Conservation (phyloP, 352 stramenopile species). For the Phytopythium oedochilum region DNA sequence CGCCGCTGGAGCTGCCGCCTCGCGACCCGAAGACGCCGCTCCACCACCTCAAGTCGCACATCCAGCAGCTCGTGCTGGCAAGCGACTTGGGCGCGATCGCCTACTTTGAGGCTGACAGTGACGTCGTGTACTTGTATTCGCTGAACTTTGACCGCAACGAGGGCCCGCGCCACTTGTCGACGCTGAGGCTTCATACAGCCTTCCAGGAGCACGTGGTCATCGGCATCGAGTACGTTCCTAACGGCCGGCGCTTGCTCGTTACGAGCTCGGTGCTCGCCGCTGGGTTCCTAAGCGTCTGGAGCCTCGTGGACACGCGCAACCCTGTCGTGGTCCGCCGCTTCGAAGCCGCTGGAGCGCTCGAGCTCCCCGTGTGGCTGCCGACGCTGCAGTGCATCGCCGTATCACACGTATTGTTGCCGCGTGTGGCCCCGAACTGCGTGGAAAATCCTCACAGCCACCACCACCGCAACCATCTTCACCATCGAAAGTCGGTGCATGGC, state of each 20-base stretch:
- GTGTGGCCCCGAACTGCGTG: neutral
- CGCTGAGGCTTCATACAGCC: constrained; percentile 64
- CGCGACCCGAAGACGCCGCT: constrained; percentile 47
- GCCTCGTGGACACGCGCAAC: constrained; percentile 35
- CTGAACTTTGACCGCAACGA: constrained; percentile 63
- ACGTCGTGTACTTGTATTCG: constrained; percentile 66
- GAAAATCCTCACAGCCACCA: neutral
- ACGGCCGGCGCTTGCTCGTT: constrained; percentile 26
- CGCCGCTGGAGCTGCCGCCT: constrained; percentile 24
- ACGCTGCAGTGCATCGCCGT: constrained; percentile 45
- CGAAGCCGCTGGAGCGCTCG: constrained; percentile 43
- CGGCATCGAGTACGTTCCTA: constrained; percentile 49
- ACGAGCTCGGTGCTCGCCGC: constrained; percentile 50
- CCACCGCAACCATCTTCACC: neutral
- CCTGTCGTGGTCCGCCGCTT: constrained; percentile 64
- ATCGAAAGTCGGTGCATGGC: neutral
- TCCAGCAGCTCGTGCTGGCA: constrained; percentile 52
- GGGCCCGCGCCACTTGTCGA: constrained; percentile 51
- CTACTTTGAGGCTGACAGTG: constrained; percentile 59
- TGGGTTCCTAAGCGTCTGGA: constrained; percentile 62
- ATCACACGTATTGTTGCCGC: constrained; percentile 43
- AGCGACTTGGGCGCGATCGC: constrained; percentile 49
- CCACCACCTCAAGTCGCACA: constrained; percentile 31
- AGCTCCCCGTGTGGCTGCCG: constrained; percentile 54
- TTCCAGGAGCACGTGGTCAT: constrained; percentile 70